Base-by-base conservation (phyloP, 495 filamentous ascomycete genomes). In the Neurospora sublineolata region DNA sequence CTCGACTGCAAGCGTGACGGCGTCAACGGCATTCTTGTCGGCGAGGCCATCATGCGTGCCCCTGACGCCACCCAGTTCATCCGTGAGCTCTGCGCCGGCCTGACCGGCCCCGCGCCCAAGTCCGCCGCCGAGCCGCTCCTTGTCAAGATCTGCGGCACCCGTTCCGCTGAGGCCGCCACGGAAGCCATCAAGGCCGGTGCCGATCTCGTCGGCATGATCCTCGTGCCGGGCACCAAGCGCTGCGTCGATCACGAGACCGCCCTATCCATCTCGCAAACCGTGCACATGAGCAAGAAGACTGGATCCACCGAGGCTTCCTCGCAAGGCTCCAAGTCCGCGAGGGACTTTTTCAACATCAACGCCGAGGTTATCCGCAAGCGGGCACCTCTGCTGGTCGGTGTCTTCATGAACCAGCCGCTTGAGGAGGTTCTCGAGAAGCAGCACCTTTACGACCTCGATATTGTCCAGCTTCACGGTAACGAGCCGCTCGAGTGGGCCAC, bases 101-200 rank as follows among this genome's bases (percentile, higher is more conserved):
- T 76, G 36, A 72, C 79, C 44, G 68, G 81, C 38, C 58, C 79
- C 1, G 46, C 82, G 5, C 71, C 79, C 18, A 72, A 73, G n/a
- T 44, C 73, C 11, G 42, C 70, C 14, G 79, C 80, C 18, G 73
- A 81, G 41, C 75, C 81, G 71, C 82, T 87, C 1, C 84, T 97
- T 23, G 94, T 98, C 69, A 99, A 99, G 79, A 97, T 98, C 41
- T 99, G 95, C 77, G 95, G 95, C n/a, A 98, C 94, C 5, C 88
- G 95, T 38, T 91, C 87, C 72, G 85, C 91, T 41, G 94, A 95
- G 75, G 92, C 89, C 10, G 96, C 95, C 27, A 82, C 86, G 42
- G 87, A 87, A 52, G 94, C 95, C 37, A 89, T 96, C 72, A 88
- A 94, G 77, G 90, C 94, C 52, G 95, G 95, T 39, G 94, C 95